phyloP scores from a whole-genome alignment of 2,329 filamentous ascomycete species.

The Penicillium psychrosexuale region DNA sequence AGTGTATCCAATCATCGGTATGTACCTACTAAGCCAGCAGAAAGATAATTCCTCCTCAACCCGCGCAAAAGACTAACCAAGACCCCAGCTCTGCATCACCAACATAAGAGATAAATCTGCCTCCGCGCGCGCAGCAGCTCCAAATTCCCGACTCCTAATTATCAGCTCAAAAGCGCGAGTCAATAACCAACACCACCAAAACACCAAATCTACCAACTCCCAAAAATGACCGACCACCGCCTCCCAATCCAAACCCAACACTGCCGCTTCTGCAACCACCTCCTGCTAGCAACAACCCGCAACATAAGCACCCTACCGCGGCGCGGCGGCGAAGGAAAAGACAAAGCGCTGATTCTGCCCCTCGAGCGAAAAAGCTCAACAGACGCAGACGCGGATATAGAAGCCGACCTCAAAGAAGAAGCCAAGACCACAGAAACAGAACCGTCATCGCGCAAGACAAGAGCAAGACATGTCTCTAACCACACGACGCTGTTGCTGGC shows the following conservation, averaged over 20 bases:
- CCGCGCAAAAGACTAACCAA: not conserved
- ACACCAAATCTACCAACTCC: too few species aligned
- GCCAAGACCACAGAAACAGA: constrained; percentile 16
- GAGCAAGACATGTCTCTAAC: constrained; percentile 15
- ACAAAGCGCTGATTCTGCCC: constrained; percentile 58
- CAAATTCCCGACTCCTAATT: not conserved
- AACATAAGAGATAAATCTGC: not conserved
- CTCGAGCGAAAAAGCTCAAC: constrained; percentile 28
- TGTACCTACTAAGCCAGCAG: not conserved
- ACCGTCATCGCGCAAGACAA: constrained; percentile 1
- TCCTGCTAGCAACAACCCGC: constrained; percentile 60
- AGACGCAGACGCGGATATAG: constrained; percentile 21
- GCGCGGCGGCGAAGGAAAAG: constrained; percentile 49
- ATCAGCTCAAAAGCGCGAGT: not conserved
- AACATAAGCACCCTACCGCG: constrained; percentile 52
- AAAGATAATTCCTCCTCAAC: not conserved
- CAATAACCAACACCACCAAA: not conserved
- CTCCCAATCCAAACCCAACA: constrained; percentile 53
- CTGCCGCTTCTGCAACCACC: constrained; percentile 62
- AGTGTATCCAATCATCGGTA: not conserved
- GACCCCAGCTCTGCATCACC: not conserved
- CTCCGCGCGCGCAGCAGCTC: not conserved
- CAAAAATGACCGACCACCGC: constrained; percentile 7
- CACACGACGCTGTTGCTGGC: constrained; percentile 53
- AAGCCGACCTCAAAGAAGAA: constrained; percentile 19